Evolutionary conservation across 78 protist genomes (phyloP).

Genomic region (Dictyostelium brefeldianum): DNA sequence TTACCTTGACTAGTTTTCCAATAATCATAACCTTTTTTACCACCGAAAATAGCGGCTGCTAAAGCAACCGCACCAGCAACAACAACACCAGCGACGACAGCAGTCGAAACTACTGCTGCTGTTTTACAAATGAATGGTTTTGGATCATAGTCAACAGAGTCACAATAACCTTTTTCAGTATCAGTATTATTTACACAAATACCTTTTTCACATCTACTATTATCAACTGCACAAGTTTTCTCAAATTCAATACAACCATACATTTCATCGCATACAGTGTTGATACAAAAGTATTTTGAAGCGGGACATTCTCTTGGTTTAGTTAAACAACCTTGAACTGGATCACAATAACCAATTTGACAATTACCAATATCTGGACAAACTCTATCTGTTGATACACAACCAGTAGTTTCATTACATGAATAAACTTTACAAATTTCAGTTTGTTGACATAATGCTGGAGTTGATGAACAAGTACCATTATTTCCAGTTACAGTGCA

Average conservation of each 20-base stretch:
- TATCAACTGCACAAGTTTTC: slow-evolving; percentile 4
- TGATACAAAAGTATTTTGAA: not conserved
- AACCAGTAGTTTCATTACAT: slow-evolving; percentile 41
- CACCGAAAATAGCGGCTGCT: not conserved
- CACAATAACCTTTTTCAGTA: slow-evolving; percentile 5
- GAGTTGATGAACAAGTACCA: not conserved
- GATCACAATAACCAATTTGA: slow-evolving; percentile 25
- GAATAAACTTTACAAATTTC: slow-evolving; percentile 12
- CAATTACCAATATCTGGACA: slow-evolving; percentile 57
- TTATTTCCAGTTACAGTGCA: not conserved
- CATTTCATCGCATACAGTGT: not conserved
- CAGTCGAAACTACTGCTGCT: slow-evolving; percentile 11
- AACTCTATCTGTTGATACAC: not conserved
- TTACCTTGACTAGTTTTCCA: slow-evolving; percentile 15
- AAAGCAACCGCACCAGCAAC: slow-evolving; percentile 50
- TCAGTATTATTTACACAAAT: not conserved
- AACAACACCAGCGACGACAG: slow-evolving; percentile 33
- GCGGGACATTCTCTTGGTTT: slow-evolving; percentile 30
- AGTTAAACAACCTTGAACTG: not conserved
- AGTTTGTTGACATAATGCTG: not conserved
- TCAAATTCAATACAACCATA: slow-evolving; percentile 41
- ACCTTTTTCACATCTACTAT: slow-evolving; percentile 27
- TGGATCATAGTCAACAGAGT: slow-evolving; percentile 9
- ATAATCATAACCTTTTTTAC: slow-evolving; percentile 21
- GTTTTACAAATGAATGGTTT: slow-evolving; percentile 30